Evolutionary conservation across 768 basidiomycete species (phyloP).

Genomic region (Punctularia strigosozonata): DNA sequence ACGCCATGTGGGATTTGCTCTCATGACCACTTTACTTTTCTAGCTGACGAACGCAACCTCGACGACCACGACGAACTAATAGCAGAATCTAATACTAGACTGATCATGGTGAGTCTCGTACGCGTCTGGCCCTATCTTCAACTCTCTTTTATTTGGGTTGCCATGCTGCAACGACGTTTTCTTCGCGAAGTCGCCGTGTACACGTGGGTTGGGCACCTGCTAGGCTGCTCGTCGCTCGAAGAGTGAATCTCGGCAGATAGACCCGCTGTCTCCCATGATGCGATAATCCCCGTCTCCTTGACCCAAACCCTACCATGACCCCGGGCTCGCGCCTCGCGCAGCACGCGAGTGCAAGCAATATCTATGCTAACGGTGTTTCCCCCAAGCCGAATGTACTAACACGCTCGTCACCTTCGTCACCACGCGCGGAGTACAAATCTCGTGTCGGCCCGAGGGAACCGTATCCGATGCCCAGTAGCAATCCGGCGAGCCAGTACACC

Average conservation of each 20-base stretch:
- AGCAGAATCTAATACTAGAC: too few species aligned
- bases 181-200: too few species aligned
- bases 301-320: conserved; percentile 28
- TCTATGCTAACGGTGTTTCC: not conserved
- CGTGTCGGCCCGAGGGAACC: conserved; percentile 45
- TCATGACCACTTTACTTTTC: not conserved
- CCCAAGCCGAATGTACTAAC: conserved; percentile 31
- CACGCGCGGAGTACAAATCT: conserved; percentile 30
- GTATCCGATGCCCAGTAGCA: conserved; percentile 59
- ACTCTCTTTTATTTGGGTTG: too few species aligned
- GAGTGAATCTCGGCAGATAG: too few species aligned
- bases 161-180: too few species aligned
- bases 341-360: conserved; percentile 17
- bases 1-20: not conserved
- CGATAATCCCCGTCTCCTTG: too few species aligned
- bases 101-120: too few species aligned
- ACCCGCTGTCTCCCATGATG: too few species aligned
- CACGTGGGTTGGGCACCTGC: too few species aligned
- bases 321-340: conserved; percentile 33
- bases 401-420: conserved; percentile 24
- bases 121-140: too few species aligned
- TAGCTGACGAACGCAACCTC: not conserved
- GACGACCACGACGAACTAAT: not conserved
- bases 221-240: too few species aligned
- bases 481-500: conserved; percentile 85